phyloP scores from a whole-genome alignment of 495 filamentous ascomycete species.

The Podospora anserina region DNA sequence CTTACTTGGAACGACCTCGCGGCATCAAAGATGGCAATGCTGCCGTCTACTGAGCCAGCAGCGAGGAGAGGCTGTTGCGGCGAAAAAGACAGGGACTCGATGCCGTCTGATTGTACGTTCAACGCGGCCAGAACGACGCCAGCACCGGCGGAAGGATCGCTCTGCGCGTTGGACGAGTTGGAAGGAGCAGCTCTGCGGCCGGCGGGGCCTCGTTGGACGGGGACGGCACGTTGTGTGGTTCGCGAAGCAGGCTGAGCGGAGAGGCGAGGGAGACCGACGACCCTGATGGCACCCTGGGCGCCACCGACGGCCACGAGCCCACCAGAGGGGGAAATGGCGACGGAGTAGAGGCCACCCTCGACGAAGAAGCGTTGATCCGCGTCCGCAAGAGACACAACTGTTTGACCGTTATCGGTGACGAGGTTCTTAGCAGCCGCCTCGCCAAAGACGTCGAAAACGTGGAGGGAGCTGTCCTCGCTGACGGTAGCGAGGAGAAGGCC shows the following conservation, averaged over 20 bases:
- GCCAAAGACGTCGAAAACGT: constrained; percentile 91
- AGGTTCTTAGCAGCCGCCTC: constrained; percentile 73
- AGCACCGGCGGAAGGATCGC: constrained; percentile 53
- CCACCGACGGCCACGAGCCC: constrained; percentile 82
- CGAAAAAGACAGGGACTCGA: constrained; percentile 81
- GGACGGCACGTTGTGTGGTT: not conserved
- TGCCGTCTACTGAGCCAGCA: constrained; percentile 85
- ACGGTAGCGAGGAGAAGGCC: constrained; percentile 88
- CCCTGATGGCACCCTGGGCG: constrained; percentile 74
- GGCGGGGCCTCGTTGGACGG: constrained; percentile 23
- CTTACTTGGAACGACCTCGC: constrained; percentile 78
- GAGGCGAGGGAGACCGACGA: constrained; percentile 78
- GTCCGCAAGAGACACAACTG: constrained; percentile 75
- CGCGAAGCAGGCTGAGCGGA: constrained; percentile 44
- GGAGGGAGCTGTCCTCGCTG: constrained; percentile 80
- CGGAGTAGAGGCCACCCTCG: constrained; percentile 84
- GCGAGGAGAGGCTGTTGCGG: constrained; percentile 68
- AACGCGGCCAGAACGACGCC: constrained; percentile 72
- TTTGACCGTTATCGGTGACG: constrained; percentile 63
- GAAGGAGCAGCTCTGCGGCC: constrained; percentile 20
- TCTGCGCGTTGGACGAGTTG: not conserved
- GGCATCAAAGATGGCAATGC: constrained; percentile 82
- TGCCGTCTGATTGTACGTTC: constrained; percentile 65
- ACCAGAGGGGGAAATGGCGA: constrained; percentile 74
- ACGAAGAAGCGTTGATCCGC: constrained; percentile 87